Base-by-base conservation (phyloP, 1,284 basidiomycete genomes). In the Rhodotorula sp. region DNA sequence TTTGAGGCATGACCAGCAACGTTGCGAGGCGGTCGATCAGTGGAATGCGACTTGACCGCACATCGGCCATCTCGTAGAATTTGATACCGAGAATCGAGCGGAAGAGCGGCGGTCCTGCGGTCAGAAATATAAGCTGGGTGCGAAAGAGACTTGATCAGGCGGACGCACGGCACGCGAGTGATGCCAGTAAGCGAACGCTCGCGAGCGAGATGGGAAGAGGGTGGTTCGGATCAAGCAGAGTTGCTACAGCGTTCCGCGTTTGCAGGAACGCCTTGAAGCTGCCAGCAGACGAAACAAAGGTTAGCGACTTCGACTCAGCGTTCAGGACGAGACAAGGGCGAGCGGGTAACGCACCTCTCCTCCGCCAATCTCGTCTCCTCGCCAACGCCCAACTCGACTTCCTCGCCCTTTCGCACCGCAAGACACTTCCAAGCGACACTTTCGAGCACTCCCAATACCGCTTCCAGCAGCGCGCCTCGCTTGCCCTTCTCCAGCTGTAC, bases 161-260 rank as follows among this genome's bases (percentile, higher is more conserved):
- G 16, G 50, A 53, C 61, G 47, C 11, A 54, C 62, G 65, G 26
- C 62, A 55, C 1, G 64, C 62, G 28, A 74, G 40, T 1, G 69
- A 47, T 8, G 60, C 37, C 9, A 74, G 46, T 9, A 68, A 20
- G 6, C 68, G 62, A 18, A 48, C 34, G 30, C 62, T 53, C 30
- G 48, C 22, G 9, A 65, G 64, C 1, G 70, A 59, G 10, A 69
- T 13, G 10, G 48, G 52, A 22, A 59, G 11, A 4, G 71, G 57
- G 16, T 74, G 73, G 4, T 44, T n/a, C 10, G 68, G 67, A 50
- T 72, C 70, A 28, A 74, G 62, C 4, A 74, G 48, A 2, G 67
- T 72, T 22, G 68, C 66, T 18, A 72, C 57, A 1, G 65, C 62
- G 18, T 52, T 24, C 0, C 59, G 52, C 13, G 59, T 10, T 15